Conservation (phyloP, 495 filamentous ascomycete species). For the Cladorrhinum samala region DNA sequence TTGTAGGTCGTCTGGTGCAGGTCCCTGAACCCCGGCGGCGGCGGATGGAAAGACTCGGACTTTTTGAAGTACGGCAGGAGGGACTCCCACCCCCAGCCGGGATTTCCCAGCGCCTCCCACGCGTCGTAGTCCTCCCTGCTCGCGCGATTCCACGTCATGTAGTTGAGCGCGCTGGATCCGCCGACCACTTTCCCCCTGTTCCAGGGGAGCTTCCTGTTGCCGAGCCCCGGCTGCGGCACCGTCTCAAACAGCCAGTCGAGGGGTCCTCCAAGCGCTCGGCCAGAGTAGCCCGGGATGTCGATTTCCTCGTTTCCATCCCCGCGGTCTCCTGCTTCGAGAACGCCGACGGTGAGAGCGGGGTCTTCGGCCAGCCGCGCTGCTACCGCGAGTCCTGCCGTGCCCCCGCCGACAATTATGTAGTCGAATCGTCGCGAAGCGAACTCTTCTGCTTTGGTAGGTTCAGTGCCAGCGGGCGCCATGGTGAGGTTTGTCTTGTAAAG, state of each 20-base stretch:
- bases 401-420: slow-evolving; percentile 58
- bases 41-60: slow-evolving; percentile 41
- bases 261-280: slow-evolving; percentile 35
- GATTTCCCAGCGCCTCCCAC: slow-evolving; percentile 51
- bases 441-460: not conserved
- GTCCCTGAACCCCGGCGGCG: slow-evolving; percentile 28
- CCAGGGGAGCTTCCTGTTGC: slow-evolving; percentile 29
- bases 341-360: slow-evolving; percentile 37
- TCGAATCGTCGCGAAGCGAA: slow-evolving; percentile 60
- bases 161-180: slow-evolving; percentile 36
- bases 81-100: slow-evolving; percentile 53
- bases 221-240: slow-evolving; percentile 38
- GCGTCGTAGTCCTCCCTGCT: slow-evolving; percentile 51
- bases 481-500: not conserved
- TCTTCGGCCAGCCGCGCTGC: slow-evolving; percentile 49
- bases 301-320: slow-evolving; percentile 39
- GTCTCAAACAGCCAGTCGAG: slow-evolving; percentile 51
- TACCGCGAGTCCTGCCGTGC: slow-evolving; percentile 50
- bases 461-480: not conserved
- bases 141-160: slow-evolving; percentile 53
- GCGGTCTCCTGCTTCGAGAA: slow-evolving; percentile 49
- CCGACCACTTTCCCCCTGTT: slow-evolving; percentile 47
- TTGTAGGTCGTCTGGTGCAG: slow-evolving; percentile 23
- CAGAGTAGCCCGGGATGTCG: slow-evolving; percentile 35
- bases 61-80: slow-evolving; percentile 47